These are phyloP conservation scores for Grammothele lineata DNA, from an alignment of 768 basidiomycete genomes.

Conservation along the genomic window DNA sequence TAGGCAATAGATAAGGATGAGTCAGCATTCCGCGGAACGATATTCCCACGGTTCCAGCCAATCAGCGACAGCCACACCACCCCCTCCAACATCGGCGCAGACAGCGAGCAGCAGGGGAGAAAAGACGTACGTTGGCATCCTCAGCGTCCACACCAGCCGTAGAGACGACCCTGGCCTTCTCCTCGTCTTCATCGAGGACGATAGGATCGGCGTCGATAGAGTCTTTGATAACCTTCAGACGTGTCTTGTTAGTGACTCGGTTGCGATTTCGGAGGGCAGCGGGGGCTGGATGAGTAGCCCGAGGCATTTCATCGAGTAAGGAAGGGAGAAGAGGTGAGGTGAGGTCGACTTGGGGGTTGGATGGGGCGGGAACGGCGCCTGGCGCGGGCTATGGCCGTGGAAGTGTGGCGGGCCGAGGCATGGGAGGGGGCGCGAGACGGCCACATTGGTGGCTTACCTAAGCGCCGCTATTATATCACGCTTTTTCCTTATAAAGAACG, in stretches of 20 bases:
- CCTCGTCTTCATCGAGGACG: slow-evolving; percentile 82
- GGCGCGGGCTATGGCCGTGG: neutral
- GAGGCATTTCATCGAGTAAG: slow-evolving; percentile 82
- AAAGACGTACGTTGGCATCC: slow-evolving; percentile 74
- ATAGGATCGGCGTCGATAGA: slow-evolving; percentile 77
- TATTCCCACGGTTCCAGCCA: slow-evolving; percentile 42
- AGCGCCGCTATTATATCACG: neutral
- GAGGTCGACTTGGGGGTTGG: slow-evolving; percentile 21
- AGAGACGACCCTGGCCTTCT: slow-evolving; percentile 74
- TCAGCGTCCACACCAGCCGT: slow-evolving; percentile 90
- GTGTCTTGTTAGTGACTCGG: slow-evolving; percentile 89
- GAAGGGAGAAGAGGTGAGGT: slow-evolving; percentile 29
- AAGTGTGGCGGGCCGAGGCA: slow-evolving; percentile 17
- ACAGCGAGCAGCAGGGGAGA: slow-evolving; percentile 29
- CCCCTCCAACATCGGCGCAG: slow-evolving; percentile 39
- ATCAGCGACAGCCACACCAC: slow-evolving; percentile 43
- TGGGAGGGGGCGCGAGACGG: slow-evolving; percentile 2
- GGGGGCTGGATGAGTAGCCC: slow-evolving; percentile 70
- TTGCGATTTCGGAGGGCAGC: slow-evolving; percentile 83
- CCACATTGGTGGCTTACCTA: slow-evolving; percentile 10
- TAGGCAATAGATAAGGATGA: slow-evolving; percentile 25
- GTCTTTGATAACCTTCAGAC: slow-evolving; percentile 79
- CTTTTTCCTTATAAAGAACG: neutral
- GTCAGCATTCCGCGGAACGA: slow-evolving; percentile 53
- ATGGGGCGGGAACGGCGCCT: slow-evolving; percentile 26